Percentiles rank a stretch among this genome's conserved stretches.
Evolutionary conservation across 345 rosid genomes (phyloP).

Genomic region (Pistacia atlantica): DNA sequence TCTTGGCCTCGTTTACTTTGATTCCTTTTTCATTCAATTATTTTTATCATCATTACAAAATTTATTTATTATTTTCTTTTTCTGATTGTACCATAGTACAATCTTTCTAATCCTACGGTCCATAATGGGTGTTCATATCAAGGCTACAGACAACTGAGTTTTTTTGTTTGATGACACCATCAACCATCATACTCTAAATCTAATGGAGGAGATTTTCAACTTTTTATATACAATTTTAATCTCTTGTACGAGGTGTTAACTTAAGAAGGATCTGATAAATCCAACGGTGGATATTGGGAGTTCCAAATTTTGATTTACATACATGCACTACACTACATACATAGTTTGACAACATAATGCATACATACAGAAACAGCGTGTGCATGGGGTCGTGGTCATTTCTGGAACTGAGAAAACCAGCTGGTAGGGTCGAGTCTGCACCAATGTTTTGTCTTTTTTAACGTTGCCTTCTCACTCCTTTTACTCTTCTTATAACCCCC

Average conservation of each 20-base stretch:
- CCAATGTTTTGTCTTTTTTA: constrained; percentile 52
- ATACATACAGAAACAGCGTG: constrained; percentile 19
- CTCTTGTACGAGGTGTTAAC: constrained; percentile 31
- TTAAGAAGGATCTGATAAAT: constrained; percentile 19
- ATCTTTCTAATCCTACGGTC: constrained; percentile 36
- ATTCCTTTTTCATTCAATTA: constrained; percentile 62
- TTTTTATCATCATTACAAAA: constrained; percentile 34
- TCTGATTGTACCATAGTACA: constrained; percentile 12
- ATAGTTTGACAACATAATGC: background rate
- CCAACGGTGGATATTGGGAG: constrained; percentile 27
- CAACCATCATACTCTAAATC: constrained; percentile 31
- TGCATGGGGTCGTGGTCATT: constrained; percentile 72
- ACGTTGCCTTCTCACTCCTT: constrained; percentile 38
- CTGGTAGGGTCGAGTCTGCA: constrained; percentile 44
- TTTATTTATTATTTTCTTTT: background rate
- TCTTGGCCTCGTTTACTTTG: constrained; percentile 50
- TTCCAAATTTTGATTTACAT: background rate
- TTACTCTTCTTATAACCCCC: constrained; percentile 39
- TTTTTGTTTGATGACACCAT: constrained; percentile 38
- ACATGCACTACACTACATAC: too few relatives aligned
- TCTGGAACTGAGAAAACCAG: constrained; percentile 51
- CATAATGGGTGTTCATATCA: constrained; percentile 23
- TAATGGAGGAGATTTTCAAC: constrained; percentile 14
- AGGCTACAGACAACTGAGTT: constrained; percentile 24
- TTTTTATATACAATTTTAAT: background rate